Evolutionary conservation across 257 asterid genomes (phyloP).

Genomic region (Nicotiana tabacum): DNA sequence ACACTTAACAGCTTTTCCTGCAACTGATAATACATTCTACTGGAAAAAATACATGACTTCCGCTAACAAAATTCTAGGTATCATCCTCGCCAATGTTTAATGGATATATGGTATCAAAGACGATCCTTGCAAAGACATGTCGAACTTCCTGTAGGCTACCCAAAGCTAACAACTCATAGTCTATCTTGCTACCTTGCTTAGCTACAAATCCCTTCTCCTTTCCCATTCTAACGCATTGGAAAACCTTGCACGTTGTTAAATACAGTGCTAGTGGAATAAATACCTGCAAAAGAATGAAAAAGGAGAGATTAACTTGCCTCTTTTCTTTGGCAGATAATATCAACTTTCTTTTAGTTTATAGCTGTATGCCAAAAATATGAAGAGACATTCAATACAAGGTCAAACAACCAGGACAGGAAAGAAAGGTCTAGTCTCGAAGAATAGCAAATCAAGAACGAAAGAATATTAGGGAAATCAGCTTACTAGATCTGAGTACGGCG

Average conservation of each 20-base stretch:
- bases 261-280: constrained; percentile 48
- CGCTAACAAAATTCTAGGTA: background rate
- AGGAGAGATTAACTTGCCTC: background rate
- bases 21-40: background rate
- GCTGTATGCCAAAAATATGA: background rate
- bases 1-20: background rate
- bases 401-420: background rate
- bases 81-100: background rate
- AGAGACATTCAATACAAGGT: background rate
- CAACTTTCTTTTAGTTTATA: background rate
- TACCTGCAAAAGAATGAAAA: constrained; percentile 44
- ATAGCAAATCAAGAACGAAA: background rate
- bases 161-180: constrained; percentile 59
- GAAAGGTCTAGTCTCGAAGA: background rate
- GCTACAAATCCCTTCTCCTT: constrained; percentile 47
- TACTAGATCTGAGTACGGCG: constrained; percentile 77
- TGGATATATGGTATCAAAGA: constrained; percentile 83
- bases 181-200: constrained; percentile 59
- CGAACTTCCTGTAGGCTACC: constrained; percentile 80
- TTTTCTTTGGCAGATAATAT: background rate
- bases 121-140: constrained; percentile 81
- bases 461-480: constrained; percentile 17
- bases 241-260: constrained; percentile 55
- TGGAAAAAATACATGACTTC: background rate
- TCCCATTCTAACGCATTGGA: constrained; percentile 57